Evolutionary conservation across 2,329 filamentous ascomycete genomes (phyloP).

Genomic region (Aspergillus tubingensis): DNA sequence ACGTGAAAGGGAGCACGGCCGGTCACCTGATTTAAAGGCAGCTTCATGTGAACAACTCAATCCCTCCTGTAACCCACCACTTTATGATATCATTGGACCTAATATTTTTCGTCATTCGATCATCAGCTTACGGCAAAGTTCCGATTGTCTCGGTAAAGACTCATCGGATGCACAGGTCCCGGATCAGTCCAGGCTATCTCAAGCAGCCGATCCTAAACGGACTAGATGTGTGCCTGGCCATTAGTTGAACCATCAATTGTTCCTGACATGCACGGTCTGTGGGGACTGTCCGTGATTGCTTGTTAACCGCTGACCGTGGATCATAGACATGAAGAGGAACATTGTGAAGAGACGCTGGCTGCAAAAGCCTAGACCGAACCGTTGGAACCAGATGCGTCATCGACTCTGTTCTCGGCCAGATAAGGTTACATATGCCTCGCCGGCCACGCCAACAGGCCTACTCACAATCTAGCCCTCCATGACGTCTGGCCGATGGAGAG

Average conservation of each 20-base stretch:
- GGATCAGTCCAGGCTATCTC: background rate
- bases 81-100: background rate
- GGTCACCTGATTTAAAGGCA: background rate
- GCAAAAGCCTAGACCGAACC: background rate
- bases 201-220: background rate
- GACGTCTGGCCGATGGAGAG: background rate
- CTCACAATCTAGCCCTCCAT: background rate
- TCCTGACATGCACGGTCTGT: background rate
- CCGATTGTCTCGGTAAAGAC: background rate
- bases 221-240: background rate
- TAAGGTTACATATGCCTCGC: slow-evolving; percentile 5
- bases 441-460: background rate
- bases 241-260: background rate
- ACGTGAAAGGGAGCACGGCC: too few species aligned
- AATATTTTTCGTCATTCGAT: background rate
- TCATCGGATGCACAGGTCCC: background rate
- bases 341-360: background rate
- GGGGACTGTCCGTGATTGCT: background rate
- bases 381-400: slow-evolving; percentile 4
- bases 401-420: slow-evolving; percentile 1
- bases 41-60: background rate
- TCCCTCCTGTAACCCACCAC: background rate
- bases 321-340: background rate
- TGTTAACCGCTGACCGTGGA: background rate
- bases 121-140: background rate